These are phyloP conservation scores for Erucastrum elatum DNA, from an alignment of 345 rosid genomes.

Conservation along the genomic window DNA sequence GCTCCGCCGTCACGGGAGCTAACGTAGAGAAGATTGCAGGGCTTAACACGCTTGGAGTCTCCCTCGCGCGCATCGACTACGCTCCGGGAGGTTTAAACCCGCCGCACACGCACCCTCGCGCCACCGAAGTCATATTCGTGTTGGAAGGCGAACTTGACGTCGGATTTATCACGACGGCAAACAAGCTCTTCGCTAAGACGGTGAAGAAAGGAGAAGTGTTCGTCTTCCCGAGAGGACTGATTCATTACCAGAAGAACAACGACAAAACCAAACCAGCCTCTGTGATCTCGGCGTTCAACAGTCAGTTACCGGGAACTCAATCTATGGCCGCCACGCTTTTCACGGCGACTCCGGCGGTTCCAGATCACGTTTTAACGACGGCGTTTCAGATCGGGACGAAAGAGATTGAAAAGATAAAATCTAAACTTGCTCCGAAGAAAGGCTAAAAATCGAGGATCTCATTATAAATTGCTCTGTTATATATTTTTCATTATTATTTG, in stretches of 20 bases:
- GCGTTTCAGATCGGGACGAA: conserved; percentile 65
- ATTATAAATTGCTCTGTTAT: neutral
- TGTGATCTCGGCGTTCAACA: conserved; percentile 57
- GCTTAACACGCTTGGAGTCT: conserved; percentile 67
- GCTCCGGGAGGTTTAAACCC: conserved; percentile 62
- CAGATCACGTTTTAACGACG: conserved; percentile 53
- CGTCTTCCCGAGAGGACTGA: conserved; percentile 60
- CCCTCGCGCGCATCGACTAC: conserved; percentile 61
- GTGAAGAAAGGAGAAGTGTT: conserved; percentile 64
- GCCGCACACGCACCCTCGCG: conserved; percentile 75
- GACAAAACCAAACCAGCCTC: conserved; percentile 46
- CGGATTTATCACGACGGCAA: conserved; percentile 63
- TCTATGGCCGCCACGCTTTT: conserved; percentile 54
- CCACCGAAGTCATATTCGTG: conserved; percentile 61
- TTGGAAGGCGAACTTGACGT: conserved; percentile 63
- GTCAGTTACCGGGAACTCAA: conserved; percentile 71
- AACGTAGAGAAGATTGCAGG: conserved; percentile 68
- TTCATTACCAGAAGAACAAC: conserved; percentile 71
- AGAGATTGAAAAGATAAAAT: conserved; percentile 54
- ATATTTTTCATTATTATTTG: neutral
- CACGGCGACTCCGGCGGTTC: conserved; percentile 50
- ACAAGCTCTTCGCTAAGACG: conserved; percentile 51
- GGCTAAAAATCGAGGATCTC: neutral
- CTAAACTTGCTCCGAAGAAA: conserved; percentile 58
- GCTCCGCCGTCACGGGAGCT: conserved; percentile 54